Evolutionary conservation across 2,329 filamentous ascomycete species (phyloP), one percentile per base, ranked within the genome.

Genomic region (Lasiodiplodia theobromae): DNA sequence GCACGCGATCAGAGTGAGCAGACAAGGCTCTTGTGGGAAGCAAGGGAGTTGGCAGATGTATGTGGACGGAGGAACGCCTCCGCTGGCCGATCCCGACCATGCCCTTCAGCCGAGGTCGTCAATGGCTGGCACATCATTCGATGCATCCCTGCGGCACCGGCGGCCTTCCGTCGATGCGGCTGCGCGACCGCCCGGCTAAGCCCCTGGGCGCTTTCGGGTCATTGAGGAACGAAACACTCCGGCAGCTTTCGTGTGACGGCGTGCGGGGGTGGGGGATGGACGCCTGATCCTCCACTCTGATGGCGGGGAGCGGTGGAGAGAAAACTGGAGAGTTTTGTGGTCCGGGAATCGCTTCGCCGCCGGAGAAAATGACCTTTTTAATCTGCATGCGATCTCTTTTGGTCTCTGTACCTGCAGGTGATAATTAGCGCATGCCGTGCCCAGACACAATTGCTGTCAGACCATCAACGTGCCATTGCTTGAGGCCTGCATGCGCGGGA

Each of bases 71-170:
- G 52, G 54, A 49, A 56, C 66, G 66, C 66, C 66, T 68, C 66
- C 66, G 66, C 66, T 49, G 63, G 66, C 56, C 57, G 66, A 62
- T 68, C 56, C 51, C 56, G 56, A 25, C 16, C 34, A 28, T 44
- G 57, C 51, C 44, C 47, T 63, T 63, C 56, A 62, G 66, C 66
- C 66, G 66, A 68, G 66, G 66, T 68, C 63, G 66, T 56, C 56
- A 49, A 60, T 49, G 49, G 53, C 31, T 63, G 40, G 56, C 49
- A 49, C 31, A 62, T 68, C 66, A 63, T 68, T 63, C 57, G 57
- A 68, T 62, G 66, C 56, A 62, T 68, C 66, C 66, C 66, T 62
- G 66, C 56, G n/a, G 65, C 53, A 38, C 65, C 53, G 53, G 25
- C 56, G 65, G 56, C 60, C 23, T 64, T 64, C 60, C 60, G 47